Percentiles rank a stretch among this genome's conserved stretches.
phyloP scores from a whole-genome alignment of 164 flowering plant species.

The Liquidambar formosana region DNA sequence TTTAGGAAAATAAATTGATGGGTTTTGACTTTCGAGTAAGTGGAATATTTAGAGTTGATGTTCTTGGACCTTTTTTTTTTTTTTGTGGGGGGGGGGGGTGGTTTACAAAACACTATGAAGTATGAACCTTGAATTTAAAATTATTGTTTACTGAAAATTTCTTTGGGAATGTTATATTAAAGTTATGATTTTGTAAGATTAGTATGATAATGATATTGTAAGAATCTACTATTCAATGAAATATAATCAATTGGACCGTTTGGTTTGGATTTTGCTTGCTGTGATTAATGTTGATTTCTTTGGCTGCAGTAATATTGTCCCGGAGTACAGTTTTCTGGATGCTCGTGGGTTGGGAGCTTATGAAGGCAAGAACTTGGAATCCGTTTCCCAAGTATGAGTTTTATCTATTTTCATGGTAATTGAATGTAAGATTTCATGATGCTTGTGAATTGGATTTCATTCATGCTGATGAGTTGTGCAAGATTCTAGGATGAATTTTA shows the following conservation, averaged over 20 bases:
- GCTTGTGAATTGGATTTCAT: background rate
- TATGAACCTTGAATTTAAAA: background rate
- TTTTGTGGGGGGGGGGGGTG: no score
- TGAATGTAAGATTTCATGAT: background rate
- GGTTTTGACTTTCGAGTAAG: background rate
- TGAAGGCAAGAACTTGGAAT: slow-evolving; percentile 76
- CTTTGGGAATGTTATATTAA: no score
- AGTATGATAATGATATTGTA: no score
- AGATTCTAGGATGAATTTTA: no score
- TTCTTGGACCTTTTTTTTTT: no score
- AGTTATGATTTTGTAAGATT: no score
- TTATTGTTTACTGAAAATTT: background rate
- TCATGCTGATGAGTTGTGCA: background rate
- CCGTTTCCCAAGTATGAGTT: slow-evolving; percentile 65
- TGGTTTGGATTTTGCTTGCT: background rate
- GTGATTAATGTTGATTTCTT: background rate
- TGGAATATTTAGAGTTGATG: background rate
- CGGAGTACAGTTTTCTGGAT: slow-evolving; percentile 95
- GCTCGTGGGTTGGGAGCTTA: slow-evolving; percentile 95
- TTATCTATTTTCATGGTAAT: background rate
- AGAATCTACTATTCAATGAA: background rate
- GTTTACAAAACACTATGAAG: no score
- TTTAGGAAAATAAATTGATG: no score
- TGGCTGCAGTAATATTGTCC: slow-evolving; percentile 69
- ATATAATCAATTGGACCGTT: background rate